Percentiles rank a stretch among this genome's conserved stretches.
These are phyloP conservation scores for Tuber borchii DNA, from an alignment of 495 filamentous ascomycete genomes.

Conservation along the genomic window DNA sequence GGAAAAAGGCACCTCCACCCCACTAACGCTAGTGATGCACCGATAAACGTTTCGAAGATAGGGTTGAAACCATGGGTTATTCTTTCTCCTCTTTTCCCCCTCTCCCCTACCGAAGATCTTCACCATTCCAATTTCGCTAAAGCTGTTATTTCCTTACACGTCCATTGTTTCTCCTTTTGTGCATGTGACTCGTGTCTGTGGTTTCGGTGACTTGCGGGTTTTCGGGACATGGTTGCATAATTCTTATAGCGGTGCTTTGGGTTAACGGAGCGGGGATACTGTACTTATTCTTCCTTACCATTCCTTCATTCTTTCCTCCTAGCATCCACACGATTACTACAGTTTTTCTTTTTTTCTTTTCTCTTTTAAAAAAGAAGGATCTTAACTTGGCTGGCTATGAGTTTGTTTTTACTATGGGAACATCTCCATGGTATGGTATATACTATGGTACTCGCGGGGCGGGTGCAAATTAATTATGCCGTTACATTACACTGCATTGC, in stretches of 20 bases:
- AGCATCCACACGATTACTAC: not conserved
- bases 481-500: not conserved
- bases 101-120: not conserved
- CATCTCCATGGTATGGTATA: not conserved
- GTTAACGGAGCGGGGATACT: not conserved
- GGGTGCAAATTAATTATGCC: not conserved
- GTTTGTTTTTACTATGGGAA: not conserved
- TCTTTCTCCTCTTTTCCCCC: not conserved
- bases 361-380: not conserved
- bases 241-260: conserved; percentile 1
- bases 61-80: not conserved
- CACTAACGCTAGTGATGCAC: not conserved
- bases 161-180: not conserved
- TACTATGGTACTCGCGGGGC: not conserved
- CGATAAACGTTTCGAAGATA: not conserved
- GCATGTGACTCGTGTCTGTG: not conserved
- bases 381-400: not conserved
- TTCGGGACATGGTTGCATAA: not conserved
- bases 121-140: conserved; percentile 4
- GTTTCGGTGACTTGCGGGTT: not conserved
- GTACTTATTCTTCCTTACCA: not conserved
- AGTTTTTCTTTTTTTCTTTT: not conserved
- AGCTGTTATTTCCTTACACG: conserved; percentile 8
- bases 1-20: conserved; percentile 8
- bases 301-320: not conserved